These are phyloP conservation scores for Porcisia deanei DNA, from an alignment of 208 protist species.

Conservation along the genomic window DNA sequence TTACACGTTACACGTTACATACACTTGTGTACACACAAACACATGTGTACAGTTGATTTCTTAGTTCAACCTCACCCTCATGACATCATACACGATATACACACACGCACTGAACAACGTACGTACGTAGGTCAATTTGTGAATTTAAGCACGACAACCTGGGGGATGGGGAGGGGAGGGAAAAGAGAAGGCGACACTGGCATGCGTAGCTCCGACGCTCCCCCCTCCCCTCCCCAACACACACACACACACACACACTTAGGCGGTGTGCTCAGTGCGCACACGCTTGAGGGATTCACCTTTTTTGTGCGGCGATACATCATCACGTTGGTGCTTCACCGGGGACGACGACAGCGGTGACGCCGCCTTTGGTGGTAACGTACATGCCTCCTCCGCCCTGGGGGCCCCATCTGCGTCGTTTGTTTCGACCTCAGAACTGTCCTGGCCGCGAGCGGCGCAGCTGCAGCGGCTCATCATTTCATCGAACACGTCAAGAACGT, in stretches of 20 bases:
- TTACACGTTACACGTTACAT: too few relatives aligned
- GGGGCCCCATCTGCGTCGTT: neutral
- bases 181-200: neutral
- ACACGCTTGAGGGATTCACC: neutral
- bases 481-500: constrained; percentile 29
- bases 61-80: neutral
- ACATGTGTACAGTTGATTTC: neutral
- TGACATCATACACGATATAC: neutral
- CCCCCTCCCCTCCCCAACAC: neutral
- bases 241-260: neutral
- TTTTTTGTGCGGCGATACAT: neutral
- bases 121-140: neutral
- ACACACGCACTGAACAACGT: neutral
- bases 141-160: neutral
- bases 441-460: neutral
- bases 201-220: neutral
- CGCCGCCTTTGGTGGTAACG: neutral
- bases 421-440: neutral
- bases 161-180: neutral
- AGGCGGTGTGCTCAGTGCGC: neutral
- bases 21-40: too few relatives aligned
- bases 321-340: neutral
- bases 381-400: neutral
- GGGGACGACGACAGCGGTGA: neutral
- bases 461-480: constrained; percentile 7